Evolutionary conservation across 148 eudicot genomes (phyloP).

Genomic region (Silene uniflora): DNA sequence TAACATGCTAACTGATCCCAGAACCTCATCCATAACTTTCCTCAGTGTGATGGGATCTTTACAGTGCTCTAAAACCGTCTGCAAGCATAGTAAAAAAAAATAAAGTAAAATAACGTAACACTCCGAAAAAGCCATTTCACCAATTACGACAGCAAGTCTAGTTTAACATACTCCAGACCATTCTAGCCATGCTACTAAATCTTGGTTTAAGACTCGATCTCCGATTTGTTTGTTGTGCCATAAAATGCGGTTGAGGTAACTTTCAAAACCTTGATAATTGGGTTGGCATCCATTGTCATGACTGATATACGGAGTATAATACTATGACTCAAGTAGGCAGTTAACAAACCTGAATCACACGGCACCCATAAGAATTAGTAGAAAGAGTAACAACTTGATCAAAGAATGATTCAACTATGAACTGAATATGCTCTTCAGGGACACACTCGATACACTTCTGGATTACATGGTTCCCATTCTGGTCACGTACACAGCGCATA

Average conservation of each 20-base stretch:
- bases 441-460: conserved; percentile 99
- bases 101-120: neutral
- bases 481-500: conserved; percentile 99
- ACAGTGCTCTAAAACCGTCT: too few species aligned
- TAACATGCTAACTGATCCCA: too few species aligned
- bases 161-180: too few species aligned
- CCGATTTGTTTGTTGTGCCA: too few species aligned
- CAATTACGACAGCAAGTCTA: too few species aligned
- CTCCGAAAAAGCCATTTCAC: neutral
- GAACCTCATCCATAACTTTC: conserved; percentile 90
- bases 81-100: conserved; percentile 17
- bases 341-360: conserved; percentile 83
- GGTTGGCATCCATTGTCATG: too few species aligned
- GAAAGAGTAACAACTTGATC: conserved; percentile 95
- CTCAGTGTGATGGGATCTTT: conserved; percentile 70
- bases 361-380: conserved; percentile 98
- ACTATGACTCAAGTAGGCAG: neutral
- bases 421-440: too few species aligned
- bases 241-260: too few species aligned
- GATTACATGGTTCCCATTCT: conserved; percentile 96
- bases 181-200: too few species aligned
- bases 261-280: too few species aligned
- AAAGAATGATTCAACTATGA: conserved; percentile 72
- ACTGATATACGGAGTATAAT: too few species aligned
- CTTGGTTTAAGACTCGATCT: too few species aligned